Percentiles rank a stretch among this genome's conserved stretches.
These are phyloP conservation scores for Talaromyces amestolkiae DNA, from an alignment of 2,329 filamentous ascomycete species.

Conservation along the genomic window DNA sequence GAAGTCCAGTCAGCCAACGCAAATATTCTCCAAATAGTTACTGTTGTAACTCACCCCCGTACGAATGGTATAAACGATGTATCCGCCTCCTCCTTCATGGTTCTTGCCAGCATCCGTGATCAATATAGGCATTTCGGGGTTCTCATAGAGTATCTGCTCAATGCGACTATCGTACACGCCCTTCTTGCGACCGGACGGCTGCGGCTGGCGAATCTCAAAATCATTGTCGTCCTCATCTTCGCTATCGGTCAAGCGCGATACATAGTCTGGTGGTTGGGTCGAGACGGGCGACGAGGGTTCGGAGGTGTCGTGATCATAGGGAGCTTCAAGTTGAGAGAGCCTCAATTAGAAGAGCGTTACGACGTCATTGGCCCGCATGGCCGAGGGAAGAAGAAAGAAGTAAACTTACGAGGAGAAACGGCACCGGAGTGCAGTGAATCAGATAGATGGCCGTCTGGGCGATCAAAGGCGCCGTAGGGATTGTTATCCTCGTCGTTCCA, in stretches of 20 bases:
- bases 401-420: conserved; percentile 53
- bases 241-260: conserved; percentile 52
- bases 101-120: conserved; percentile 97
- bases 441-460: conserved; percentile 73
- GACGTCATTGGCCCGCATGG: conserved; percentile 8
- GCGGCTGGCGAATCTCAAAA: conserved; percentile 48
- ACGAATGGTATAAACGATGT: conserved; percentile 94
- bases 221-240: conserved; percentile 60
- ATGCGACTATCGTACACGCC: conserved; percentile 92
- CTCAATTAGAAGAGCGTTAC: background rate
- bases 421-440: conserved; percentile 61
- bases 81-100: conserved; percentile 82
- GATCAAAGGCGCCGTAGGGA: conserved; percentile 91
- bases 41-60: conserved; percentile 67
- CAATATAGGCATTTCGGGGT: conserved; percentile 81
- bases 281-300: conserved; percentile 71
- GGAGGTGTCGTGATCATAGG: conserved; percentile 60
- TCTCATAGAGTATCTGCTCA: conserved; percentile 95
- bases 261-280: conserved; percentile 61
- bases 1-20: conserved; percentile 3
- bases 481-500: conserved; percentile 99
- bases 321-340: conserved; percentile 32
- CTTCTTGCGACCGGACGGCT: conserved; percentile 60
- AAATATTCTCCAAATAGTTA: background rate
- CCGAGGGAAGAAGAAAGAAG: background rate